Evolutionary conservation across 495 filamentous ascomycete species (phyloP), one percentile per base, ranked within the genome.

Genomic region (Cercophora scortea): DNA sequence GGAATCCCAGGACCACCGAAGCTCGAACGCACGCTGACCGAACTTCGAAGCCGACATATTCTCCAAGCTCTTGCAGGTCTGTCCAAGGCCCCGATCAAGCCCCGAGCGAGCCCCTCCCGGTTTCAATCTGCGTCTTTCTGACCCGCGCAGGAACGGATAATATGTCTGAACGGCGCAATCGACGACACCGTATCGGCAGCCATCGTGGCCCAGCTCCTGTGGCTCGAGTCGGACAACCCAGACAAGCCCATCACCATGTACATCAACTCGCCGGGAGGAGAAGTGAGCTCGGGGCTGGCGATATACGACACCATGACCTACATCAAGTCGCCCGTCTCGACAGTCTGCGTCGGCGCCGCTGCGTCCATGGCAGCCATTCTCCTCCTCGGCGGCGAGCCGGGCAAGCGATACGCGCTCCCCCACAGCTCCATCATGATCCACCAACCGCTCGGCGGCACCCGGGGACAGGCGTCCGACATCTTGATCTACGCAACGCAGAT

Each of bases 281-380:
- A 86, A n/a, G 93, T 98, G 39, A 96, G 92, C 49, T 90, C 89
- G 0, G 87, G 93, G 6, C 79, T 98, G 32, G 91, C 93, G 44
- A 96, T 98, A 64, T 98, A 98, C 76, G 93, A 98, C 68, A 97
- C 94, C 46, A 98, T 98, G 92, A 84, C 85, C 54, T 98, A 97
- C 72, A 97, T 98, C 70, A 82, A 82, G 54, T 87, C 87, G 5
- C 89, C 93, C 9, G 89, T 97, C 5, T 86, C 84, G 41, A 98
- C 93, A 3, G 95, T 97, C 56, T 97, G 94, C 66, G 79, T 97
- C 18, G 93, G 93, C 6, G 90, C 94, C 66, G 93, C 93, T 0
- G 92, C 93, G 4, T 89, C 85, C 16, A 98, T 98, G 93, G 93
- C 92, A 47, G 89, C 85, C 2, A 76, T 96, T 17, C 78, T 98